Evolutionary conservation across 2,329 filamentous ascomycete genomes (phyloP).

Genomic region (Stagonosporopsis chrysanthemi): DNA sequence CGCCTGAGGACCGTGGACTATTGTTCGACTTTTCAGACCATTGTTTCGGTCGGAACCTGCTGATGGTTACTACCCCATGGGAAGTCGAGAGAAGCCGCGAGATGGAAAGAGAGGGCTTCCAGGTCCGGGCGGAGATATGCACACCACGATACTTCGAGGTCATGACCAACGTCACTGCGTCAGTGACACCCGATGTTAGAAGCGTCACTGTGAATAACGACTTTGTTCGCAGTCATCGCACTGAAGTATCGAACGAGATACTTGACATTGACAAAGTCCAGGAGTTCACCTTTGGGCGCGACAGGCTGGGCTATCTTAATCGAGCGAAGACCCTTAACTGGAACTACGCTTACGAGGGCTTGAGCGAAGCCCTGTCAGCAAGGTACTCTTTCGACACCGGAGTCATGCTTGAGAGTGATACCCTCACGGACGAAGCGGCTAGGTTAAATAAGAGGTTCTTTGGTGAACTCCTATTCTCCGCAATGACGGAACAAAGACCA

Average conservation of each 20-base stretch:
- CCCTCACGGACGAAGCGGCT: too few relatives aligned
- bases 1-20: too few relatives aligned
- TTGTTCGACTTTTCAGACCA: neutral
- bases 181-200: slow-evolving; percentile 2
- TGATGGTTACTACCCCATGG: slow-evolving; percentile 12
- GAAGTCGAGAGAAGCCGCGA: neutral
- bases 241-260: neutral
- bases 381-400: too few relatives aligned
- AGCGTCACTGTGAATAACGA: slow-evolving; percentile 4
- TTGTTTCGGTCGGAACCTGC: neutral
- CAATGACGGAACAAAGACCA: too few relatives aligned
- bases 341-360: too few relatives aligned
- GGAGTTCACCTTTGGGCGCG: slow-evolving; percentile 8
- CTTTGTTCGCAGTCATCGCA: neutral
- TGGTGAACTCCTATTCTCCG: too few relatives aligned
- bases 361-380: too few relatives aligned
- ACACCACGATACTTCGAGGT: slow-evolving; percentile 18
- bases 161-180: slow-evolving; percentile 12
- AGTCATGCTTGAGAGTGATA: too few relatives aligned
- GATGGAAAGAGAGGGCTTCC: slow-evolving; percentile 4
- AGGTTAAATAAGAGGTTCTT: too few relatives aligned
- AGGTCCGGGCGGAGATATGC: slow-evolving; percentile 19
- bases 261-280: slow-evolving; percentile 13
- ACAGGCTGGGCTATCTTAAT: slow-evolving; percentile 13
- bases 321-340: neutral